Evolutionary conservation across 148 eudicot species (phyloP).

Genomic region (Camellia lanceoleosa): DNA sequence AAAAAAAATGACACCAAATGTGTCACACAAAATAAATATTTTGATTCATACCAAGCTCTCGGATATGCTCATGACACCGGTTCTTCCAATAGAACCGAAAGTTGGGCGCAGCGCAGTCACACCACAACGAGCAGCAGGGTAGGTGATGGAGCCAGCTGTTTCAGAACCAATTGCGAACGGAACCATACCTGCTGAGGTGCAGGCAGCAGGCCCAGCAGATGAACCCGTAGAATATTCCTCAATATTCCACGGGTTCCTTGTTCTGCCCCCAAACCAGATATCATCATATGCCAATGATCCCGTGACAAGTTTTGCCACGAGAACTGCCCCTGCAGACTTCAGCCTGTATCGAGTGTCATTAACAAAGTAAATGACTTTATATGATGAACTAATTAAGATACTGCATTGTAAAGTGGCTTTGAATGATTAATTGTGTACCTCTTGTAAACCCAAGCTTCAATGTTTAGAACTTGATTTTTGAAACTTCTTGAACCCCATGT

Average conservation of each 20-base stretch:
- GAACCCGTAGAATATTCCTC: constrained; percentile 87
- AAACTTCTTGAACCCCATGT: constrained; percentile 80
- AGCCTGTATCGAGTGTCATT: constrained; percentile 36
- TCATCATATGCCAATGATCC: constrained; percentile 89
- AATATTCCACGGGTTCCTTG: constrained; percentile 96
- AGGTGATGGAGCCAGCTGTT: constrained; percentile 84
- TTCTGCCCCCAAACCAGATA: constrained; percentile 94
- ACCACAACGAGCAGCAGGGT: constrained; percentile 90
- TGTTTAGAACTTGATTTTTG: constrained; percentile 76
- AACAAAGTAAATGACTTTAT: too few relatives aligned
- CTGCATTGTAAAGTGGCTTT: too few relatives aligned
- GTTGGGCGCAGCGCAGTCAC: constrained; percentile 85
- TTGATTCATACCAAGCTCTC: constrained; percentile 66
- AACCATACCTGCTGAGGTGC: constrained; percentile 91
- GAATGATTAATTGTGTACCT: constrained; percentile 36
- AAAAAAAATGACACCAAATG: background rate
- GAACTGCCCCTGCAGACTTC: constrained; percentile 84
- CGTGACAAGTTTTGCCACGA: constrained; percentile 75
- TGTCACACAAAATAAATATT: background rate
- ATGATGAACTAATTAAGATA: too few relatives aligned
- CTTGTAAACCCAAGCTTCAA: constrained; percentile 93
- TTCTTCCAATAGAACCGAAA: constrained; percentile 83
- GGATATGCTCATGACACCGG: constrained; percentile 90
- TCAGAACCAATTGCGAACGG: constrained; percentile 98
- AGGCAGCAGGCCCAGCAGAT: constrained; percentile 89